Evolutionary conservation across 192 early-diverging fungal genomes (phyloP), one percentile per base, ranked within the genome.

Genomic region (Spizellomyces punctatus): DNA sequence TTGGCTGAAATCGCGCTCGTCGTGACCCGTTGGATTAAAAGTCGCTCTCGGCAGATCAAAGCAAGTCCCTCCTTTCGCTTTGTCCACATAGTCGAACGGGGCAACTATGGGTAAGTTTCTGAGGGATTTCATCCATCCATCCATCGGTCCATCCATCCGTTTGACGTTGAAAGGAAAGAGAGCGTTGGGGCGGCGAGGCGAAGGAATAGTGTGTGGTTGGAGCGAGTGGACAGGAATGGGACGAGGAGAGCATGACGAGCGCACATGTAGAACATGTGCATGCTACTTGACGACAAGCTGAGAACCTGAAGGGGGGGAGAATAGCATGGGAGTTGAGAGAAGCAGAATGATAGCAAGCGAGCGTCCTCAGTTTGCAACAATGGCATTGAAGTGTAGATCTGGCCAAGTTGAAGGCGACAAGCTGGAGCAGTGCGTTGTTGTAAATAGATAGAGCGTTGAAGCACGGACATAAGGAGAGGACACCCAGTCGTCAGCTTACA

Each of bases 81-180:
- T 12, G 17, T 19, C 50, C 12, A 54, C 17, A 12, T 19, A 54
- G 12, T n/a, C 14, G 50, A 54, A 64, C 27, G 27, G 27, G 47
- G 63, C 44, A 64, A 64, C 21, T 46, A 64, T 64, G 63, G 63
- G 63, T 64, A 64, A 61, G 59, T 54, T n/a, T 10, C 10, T 12
- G 17, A 54, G 14, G 50, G 4, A 0, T 19, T n/a, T 54, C 50
- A 54, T 19, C 12, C 63, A 21, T 22, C 44, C 19, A 64, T 46
- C 63, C 63, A 64, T 64, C 36, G 14, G 12, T 21, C 44, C 45
- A 61, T 64, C 63, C n/a, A n/a, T 46, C 63, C 36, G 9, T n/a
- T 9, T 64, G 9, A 2, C 45, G 63, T 64, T 45, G 19, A 17
- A n/a, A n/a, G 41, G 41, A 14, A 21, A 4, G 21, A 14, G 19